Evolutionary conservation across 2,329 filamentous ascomycete species (phyloP).

Genomic region (Pyrenochaeta sp.): DNA sequence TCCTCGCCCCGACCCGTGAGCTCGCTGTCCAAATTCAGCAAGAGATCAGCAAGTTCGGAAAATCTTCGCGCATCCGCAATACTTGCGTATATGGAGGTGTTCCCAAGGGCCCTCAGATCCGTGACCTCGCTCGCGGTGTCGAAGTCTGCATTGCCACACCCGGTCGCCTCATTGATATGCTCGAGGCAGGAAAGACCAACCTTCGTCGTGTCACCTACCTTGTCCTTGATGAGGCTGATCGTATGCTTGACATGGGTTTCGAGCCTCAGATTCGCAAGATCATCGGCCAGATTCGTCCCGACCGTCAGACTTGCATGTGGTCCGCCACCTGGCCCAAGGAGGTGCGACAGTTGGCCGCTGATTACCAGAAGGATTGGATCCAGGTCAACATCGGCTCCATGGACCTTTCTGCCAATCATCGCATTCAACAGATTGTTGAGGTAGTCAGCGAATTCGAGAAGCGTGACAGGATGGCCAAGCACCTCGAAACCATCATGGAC

Average conservation of each 20-base stretch:
- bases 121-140: constrained; percentile 91
- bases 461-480: constrained; percentile 96
- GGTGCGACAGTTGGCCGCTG: constrained; percentile 86
- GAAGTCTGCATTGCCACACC: constrained; percentile 99
- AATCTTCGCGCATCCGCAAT: constrained; percentile 96
- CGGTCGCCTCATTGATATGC: constrained; percentile 97
- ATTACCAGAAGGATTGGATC: constrained; percentile 95
- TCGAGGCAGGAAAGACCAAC: constrained; percentile 97
- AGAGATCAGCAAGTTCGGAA: constrained; percentile 98
- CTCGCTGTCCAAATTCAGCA: constrained; percentile 98
- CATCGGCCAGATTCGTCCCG: constrained; percentile 94
- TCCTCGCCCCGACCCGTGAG: constrained; percentile 96
- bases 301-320: constrained; percentile 99
- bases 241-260: constrained; percentile 99
- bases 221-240: constrained; percentile 97
- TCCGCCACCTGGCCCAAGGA: constrained; percentile 99
- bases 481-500: constrained; percentile 97
- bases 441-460: constrained; percentile 97
- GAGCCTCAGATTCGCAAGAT: constrained; percentile 99
- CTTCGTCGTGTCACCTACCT: constrained; percentile 97
- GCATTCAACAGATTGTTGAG: constrained; percentile 97
- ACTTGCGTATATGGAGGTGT: constrained; percentile 99
- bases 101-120: constrained; percentile 95
- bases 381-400: constrained; percentile 98
- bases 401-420: constrained; percentile 95